Percentiles rank a stretch among this genome's conserved stretches.
Conservation (phyloP, 1,139 yeast species). For the Komagataea norvegica region DNA sequence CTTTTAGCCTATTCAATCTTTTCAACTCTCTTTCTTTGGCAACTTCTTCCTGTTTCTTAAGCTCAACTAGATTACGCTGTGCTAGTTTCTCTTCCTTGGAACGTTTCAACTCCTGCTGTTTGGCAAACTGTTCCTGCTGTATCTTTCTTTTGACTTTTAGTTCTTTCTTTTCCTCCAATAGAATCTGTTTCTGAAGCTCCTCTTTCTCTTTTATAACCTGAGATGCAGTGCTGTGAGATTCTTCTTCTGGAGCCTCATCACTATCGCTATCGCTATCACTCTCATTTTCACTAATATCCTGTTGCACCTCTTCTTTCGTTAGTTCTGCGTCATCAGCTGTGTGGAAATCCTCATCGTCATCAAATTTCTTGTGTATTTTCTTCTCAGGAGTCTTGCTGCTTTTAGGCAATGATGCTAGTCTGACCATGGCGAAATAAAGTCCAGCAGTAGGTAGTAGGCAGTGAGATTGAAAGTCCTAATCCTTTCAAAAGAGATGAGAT, state of each 20-base stretch:
- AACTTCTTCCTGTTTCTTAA: constrained; percentile 22
- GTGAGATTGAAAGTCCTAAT: too few species aligned
- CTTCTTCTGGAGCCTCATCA: constrained; percentile 37
- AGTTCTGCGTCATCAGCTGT: constrained; percentile 17
- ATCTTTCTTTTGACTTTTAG: constrained; percentile 48
- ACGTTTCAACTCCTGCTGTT: constrained; percentile 39
- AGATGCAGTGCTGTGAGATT: constrained; percentile 28
- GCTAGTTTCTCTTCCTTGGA: constrained; percentile 34
- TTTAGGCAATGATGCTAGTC: not conserved
- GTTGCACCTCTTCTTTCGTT: constrained; percentile 4
- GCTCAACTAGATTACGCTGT: constrained; percentile 27
- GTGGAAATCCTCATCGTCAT: constrained; percentile 19
- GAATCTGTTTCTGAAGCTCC: constrained; percentile 32
- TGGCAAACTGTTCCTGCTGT: constrained; percentile 40
- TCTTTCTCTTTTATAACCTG: constrained; percentile 34
- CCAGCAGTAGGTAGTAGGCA: too few species aligned
- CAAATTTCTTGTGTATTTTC: constrained; percentile 19
- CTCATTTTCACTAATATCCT: too few species aligned
- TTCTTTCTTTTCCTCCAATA: constrained; percentile 34
- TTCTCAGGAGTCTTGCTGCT: constrained; percentile 4
- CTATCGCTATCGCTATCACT: constrained; percentile 26
- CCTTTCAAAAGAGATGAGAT: constrained; percentile 3
- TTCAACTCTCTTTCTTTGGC: constrained; percentile 21
- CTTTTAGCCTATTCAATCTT: constrained; percentile 12
- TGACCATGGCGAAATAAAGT: too few species aligned